These are phyloP conservation scores for Neurospora sp. DNA, from an alignment of 495 filamentous ascomycete genomes.

Conservation along the genomic window DNA sequence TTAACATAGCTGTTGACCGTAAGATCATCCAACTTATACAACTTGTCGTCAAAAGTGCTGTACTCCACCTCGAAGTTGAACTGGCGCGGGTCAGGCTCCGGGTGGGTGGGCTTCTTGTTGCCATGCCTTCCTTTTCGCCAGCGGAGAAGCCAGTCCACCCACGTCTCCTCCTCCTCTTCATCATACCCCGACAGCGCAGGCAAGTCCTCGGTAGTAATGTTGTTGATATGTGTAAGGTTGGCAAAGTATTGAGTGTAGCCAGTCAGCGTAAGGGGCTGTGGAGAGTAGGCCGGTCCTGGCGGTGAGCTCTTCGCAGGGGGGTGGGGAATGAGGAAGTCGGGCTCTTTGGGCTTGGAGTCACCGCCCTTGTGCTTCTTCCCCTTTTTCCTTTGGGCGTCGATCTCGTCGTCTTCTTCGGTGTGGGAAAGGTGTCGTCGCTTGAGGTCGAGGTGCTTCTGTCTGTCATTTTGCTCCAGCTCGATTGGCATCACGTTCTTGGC, in stretches of 20 bases:
- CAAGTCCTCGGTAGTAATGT: conserved; percentile 18
- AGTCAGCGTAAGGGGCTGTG: conserved; percentile 66
- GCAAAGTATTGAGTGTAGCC: conserved; percentile 86
- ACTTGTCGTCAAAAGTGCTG: conserved; percentile 61
- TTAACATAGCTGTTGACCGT: conserved; percentile 74
- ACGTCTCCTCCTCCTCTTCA: conserved; percentile 15
- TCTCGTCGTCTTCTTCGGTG: background rate
- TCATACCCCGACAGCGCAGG: background rate
- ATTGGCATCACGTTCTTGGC: background rate
- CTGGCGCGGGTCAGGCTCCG: conserved; percentile 44
- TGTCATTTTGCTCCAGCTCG: background rate
- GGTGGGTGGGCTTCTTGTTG: conserved; percentile 40
- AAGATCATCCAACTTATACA: conserved; percentile 70
- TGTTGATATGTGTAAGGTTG: conserved; percentile 83
- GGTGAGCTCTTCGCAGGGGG: conserved; percentile 61
- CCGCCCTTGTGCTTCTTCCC: conserved; percentile 43
- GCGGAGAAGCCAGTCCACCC: conserved; percentile 19
- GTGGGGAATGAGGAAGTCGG: conserved; percentile 54
- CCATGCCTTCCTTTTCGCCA: conserved; percentile 48
- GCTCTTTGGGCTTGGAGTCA: conserved; percentile 47
- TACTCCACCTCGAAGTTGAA: conserved; percentile 83
- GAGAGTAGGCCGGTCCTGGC: conserved; percentile 86
- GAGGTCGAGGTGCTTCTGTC: conserved; percentile 16
- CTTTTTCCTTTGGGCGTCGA: conserved; percentile 31
- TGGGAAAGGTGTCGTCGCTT: background rate